Evolutionary conservation across 1,139 yeast genomes (phyloP).

Genomic region (Nematodospora anomalae): DNA sequence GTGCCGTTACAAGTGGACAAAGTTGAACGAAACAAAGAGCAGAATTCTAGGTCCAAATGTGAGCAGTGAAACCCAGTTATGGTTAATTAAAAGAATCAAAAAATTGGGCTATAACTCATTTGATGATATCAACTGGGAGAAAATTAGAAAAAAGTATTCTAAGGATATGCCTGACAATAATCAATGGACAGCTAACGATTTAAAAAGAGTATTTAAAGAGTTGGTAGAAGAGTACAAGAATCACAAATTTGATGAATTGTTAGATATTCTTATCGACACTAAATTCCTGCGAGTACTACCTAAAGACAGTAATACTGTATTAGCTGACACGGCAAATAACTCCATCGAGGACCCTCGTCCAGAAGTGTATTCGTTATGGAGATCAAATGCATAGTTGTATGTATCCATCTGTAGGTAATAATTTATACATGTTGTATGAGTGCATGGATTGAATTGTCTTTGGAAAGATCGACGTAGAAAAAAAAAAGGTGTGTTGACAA

Average conservation of each 20-base stretch:
- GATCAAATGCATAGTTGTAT: not conserved
- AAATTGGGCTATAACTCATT: constrained; percentile 47
- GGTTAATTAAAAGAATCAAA: constrained; percentile 56
- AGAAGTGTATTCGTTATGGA: constrained; percentile 3
- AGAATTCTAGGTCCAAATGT: constrained; percentile 45
- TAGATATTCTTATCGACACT: not conserved
- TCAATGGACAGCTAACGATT: constrained; percentile 6
- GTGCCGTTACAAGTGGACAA: constrained; percentile 94
- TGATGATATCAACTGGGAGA: constrained; percentile 61
- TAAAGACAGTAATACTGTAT: too few species aligned
- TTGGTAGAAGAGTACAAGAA: constrained; percentile 1
- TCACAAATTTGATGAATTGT: constrained; percentile 1
- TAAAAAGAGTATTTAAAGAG: not conserved
- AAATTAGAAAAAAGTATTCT: constrained; percentile 7
- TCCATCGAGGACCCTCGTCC: not conserved
- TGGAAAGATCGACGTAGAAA: not conserved
- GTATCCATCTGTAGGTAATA: too few species aligned
- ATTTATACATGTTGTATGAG: too few species aligned
- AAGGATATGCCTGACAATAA: constrained; percentile 3
- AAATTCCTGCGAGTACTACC: too few species aligned
- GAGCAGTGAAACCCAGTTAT: constrained; percentile 50
- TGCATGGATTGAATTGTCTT: too few species aligned
- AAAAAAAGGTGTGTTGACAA: not conserved
- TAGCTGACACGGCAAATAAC: too few species aligned
- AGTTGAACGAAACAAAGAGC: constrained; percentile 58